These are phyloP conservation scores for Debaryomyces udenii DNA, from an alignment of 1,139 yeast species.

Conservation along the genomic window DNA sequence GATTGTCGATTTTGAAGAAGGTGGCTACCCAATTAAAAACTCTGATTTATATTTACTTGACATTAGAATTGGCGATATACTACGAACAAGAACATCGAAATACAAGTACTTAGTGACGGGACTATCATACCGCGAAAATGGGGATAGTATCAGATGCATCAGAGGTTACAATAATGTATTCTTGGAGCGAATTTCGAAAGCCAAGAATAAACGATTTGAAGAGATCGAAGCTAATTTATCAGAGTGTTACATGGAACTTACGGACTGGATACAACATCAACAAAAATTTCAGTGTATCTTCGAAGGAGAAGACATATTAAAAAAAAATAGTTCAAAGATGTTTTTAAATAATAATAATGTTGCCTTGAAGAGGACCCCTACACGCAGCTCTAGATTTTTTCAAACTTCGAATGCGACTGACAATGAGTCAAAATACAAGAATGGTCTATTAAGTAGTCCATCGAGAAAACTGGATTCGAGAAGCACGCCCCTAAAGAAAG, in stretches of 20 bases:
- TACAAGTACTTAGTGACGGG: slow-evolving; percentile 48
- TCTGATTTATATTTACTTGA: slow-evolving; percentile 36
- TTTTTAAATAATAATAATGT: neutral
- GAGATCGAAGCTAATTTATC: slow-evolving; percentile 21
- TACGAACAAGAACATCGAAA: slow-evolving; percentile 23
- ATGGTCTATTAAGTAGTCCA: slow-evolving; percentile 15
- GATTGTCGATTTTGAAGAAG: slow-evolving; percentile 40
- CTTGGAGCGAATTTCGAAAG: slow-evolving; percentile 28
- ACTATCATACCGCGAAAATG: slow-evolving; percentile 25
- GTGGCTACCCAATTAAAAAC: slow-evolving; percentile 30
- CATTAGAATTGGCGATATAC: slow-evolving; percentile 39
- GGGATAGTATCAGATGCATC: slow-evolving; percentile 46
- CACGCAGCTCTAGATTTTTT: slow-evolving; percentile 2
- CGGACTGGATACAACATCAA: slow-evolving; percentile 47
- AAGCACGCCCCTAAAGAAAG: slow-evolving; percentile 4
- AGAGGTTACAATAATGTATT: slow-evolving; percentile 60
- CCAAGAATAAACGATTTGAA: slow-evolving; percentile 16
- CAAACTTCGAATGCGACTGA: neutral
- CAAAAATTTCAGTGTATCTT: slow-evolving; percentile 24
- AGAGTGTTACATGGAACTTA: slow-evolving; percentile 37
- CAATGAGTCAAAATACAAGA: slow-evolving; percentile 3
- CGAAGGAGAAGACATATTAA: slow-evolving; percentile 16
- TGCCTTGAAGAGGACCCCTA: slow-evolving; percentile 5
- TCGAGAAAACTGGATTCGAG: slow-evolving; percentile 16
- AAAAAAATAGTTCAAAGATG: slow-evolving; percentile 6